These are phyloP conservation scores for Aegilops speltoides DNA, from an alignment of 176 grass and related monocot genomes.

Conservation along the genomic window DNA sequence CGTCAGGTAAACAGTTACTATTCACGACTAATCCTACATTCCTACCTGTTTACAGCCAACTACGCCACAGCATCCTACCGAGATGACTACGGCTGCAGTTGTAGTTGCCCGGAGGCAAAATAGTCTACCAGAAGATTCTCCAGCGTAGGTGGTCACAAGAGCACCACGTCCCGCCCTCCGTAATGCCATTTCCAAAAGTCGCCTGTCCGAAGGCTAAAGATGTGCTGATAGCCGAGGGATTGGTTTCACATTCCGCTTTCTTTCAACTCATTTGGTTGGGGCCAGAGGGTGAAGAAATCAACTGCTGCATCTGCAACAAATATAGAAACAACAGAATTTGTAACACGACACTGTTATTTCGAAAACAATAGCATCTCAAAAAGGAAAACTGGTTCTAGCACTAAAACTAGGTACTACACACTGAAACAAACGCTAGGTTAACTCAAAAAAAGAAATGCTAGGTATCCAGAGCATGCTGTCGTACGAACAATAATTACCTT, in stretches of 20 bases:
- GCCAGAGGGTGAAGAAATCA: constrained; percentile 11
- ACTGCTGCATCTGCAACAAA: constrained; percentile 41
- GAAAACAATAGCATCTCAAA: not conserved
- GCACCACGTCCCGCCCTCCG: not conserved
- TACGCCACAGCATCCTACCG: constrained; percentile 18
- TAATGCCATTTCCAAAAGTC: not conserved
- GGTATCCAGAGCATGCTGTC: not conserved
- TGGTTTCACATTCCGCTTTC: constrained; percentile 9
- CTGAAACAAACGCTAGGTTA: not conserved
- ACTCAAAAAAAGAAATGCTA: not conserved
- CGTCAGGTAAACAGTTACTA: constrained; percentile 13
- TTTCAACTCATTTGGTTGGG: constrained; percentile 28
- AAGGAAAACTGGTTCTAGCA: not conserved
- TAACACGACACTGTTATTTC: not conserved
- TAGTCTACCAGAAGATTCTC: constrained; percentile 5
- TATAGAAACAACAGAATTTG: not conserved
- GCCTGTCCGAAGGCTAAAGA: not conserved
- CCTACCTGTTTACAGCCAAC: constrained; percentile 50
- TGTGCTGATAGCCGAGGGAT: not conserved
- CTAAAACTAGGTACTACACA: not conserved
- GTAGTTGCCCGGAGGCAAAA: constrained; percentile 17
- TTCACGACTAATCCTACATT: constrained; percentile 15
- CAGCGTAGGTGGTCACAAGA: constrained; percentile 23
- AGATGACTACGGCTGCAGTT: constrained; percentile 16
- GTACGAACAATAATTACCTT: constrained; percentile 36